phyloP scores from a whole-genome alignment of 192 early-diverging fungal species.

The Gamsiella multidivaricata region DNA sequence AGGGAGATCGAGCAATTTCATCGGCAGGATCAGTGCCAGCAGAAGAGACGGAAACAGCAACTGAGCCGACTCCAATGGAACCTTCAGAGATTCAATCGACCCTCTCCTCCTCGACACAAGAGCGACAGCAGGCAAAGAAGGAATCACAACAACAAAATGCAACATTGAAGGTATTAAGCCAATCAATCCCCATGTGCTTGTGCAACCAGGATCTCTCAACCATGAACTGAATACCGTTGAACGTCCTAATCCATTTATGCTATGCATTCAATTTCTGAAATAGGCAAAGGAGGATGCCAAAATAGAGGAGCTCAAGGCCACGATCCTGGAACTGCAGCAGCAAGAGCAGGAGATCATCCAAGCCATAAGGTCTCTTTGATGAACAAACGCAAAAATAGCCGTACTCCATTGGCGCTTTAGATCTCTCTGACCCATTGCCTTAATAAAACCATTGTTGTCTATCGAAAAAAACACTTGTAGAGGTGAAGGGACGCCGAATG shows the following conservation, averaged over 20 bases:
- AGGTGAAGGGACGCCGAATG: conserved; percentile 46
- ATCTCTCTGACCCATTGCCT: background rate
- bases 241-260: background rate
- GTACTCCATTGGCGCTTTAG: background rate
- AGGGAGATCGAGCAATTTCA: no score
- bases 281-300: conserved; percentile 35
- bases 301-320: conserved; percentile 36
- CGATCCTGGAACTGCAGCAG: conserved; percentile 22
- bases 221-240: background rate
- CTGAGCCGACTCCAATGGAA: background rate
- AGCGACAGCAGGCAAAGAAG: background rate
- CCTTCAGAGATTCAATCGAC: background rate
- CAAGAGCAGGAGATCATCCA: conserved; percentile 42
- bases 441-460: background rate
- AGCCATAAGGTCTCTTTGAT: conserved; percentile 20
- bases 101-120: background rate
- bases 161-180: background rate
- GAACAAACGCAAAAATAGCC: no score
- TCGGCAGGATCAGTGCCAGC: no score
- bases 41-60: background rate
- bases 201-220: no score
- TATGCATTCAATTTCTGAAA: background rate
- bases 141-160: background rate
- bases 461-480: background rate
- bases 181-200: no score